Evolutionary conservation across 164 flowering plant genomes (phyloP).

Genomic region (Macadamia integrifolia): DNA sequence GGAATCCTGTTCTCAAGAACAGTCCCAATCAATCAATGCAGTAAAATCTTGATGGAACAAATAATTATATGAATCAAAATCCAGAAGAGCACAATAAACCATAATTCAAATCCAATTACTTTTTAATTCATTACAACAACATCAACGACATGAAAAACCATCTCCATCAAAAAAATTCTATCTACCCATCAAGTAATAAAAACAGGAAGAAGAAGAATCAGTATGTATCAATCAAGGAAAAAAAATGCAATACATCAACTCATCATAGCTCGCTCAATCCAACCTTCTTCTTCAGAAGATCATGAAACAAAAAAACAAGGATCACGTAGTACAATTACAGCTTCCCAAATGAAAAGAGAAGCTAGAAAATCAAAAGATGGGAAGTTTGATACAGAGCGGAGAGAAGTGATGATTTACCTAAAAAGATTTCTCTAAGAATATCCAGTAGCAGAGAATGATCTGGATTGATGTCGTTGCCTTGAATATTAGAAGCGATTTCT

Average conservation of each 20-base stretch:
- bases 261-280: not conserved
- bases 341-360: not conserved
- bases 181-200: not conserved
- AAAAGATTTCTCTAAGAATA: not conserved
- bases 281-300: not conserved
- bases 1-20: not conserved
- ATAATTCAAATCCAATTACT: not conserved
- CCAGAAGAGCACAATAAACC: not conserved
- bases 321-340: not conserved
- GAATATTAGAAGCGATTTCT: not conserved
- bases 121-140: not conserved
- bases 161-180: not conserved
- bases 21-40: not conserved
- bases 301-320: not conserved
- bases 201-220: not conserved
- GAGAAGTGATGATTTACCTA: not conserved
- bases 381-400: not conserved
- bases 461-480: not conserved
- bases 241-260: not conserved
- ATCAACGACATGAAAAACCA: not conserved
- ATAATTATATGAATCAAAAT: not conserved
- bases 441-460: not conserved
- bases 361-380: not conserved
- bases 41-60: not conserved
- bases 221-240: not conserved